Evolutionary conservation across 352 stramenopile genomes (phyloP).

Genomic region (Globisporangium ultimum): DNA sequence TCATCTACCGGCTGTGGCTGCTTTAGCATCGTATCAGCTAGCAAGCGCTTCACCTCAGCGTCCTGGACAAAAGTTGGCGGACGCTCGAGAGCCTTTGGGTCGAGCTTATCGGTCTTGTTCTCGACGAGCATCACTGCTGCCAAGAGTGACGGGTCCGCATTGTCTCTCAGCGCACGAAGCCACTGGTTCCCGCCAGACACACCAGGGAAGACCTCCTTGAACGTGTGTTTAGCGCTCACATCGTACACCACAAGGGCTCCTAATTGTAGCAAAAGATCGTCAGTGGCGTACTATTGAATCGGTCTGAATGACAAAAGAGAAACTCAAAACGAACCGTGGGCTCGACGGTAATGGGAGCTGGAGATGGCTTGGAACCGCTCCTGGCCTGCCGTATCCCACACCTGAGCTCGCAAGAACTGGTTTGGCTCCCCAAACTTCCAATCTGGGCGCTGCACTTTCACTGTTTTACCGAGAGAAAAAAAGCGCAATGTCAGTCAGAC

Average conservation of each 20-base stretch:
- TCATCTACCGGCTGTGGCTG: slow-evolving; percentile 11
- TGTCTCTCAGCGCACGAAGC: slow-evolving; percentile 62
- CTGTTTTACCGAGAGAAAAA: slow-evolving; percentile 11
- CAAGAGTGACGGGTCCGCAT: slow-evolving; percentile 46
- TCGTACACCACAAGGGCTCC: slow-evolving; percentile 71
- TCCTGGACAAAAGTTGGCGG: slow-evolving; percentile 44
- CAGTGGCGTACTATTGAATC: not conserved
- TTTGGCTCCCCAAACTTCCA: slow-evolving; percentile 70
- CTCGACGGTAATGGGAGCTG: slow-evolving; percentile 64
- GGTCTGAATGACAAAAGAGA: not conserved
- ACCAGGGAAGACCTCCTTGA: slow-evolving; percentile 62
- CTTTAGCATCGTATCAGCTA: slow-evolving; percentile 45
- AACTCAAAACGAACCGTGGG: slow-evolving; percentile 31
- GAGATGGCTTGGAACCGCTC: slow-evolving; percentile 74
- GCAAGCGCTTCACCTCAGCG: slow-evolving; percentile 40
- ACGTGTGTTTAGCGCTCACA: slow-evolving; percentile 53
- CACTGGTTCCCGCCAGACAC: slow-evolving; percentile 48
- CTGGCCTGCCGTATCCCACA: slow-evolving; percentile 71
- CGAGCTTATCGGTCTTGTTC: slow-evolving; percentile 68
- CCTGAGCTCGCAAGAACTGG: slow-evolving; percentile 61
- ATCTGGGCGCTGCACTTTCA: slow-evolving; percentile 62
- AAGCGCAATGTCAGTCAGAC: not conserved
- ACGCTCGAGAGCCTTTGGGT: slow-evolving; percentile 27
- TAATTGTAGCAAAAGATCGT: slow-evolving; percentile 6
- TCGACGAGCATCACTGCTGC: slow-evolving; percentile 66